phyloP scores from a whole-genome alignment of 164 flowering plant genomes.

The grape (Vitis vinifera) region ASM3070453v1 NC_081805.1:3974001-3974500 shows the following conservation, averaged over 20 bases:
- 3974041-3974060: too few species aligned
- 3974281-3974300: conserved; percentile 32
- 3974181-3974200: background rate
- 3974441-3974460: conserved; percentile 89
- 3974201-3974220: background rate
- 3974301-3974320: conserved; percentile 30
- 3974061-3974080: too few species aligned
- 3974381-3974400: conserved; percentile 93
- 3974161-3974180: background rate
- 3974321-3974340: conserved; percentile 27
- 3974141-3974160: background rate
- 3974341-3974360: conserved; percentile 60
- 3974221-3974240: background rate
- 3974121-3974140: background rate
- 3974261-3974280: conserved; percentile 7
- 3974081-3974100: too few species aligned
- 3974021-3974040: too few species aligned
- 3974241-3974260: background rate
- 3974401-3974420: conserved; percentile 90
- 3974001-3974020: too few species aligned
- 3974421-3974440: conserved; percentile 91
- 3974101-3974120: too few species aligned
- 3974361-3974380: conserved; percentile 91
- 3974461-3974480: conserved; percentile 85
- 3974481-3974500: conserved; percentile 92